Conservation (phyloP, 2,329 filamentous ascomycete species). For the Exophiala alcalophila region DNA sequence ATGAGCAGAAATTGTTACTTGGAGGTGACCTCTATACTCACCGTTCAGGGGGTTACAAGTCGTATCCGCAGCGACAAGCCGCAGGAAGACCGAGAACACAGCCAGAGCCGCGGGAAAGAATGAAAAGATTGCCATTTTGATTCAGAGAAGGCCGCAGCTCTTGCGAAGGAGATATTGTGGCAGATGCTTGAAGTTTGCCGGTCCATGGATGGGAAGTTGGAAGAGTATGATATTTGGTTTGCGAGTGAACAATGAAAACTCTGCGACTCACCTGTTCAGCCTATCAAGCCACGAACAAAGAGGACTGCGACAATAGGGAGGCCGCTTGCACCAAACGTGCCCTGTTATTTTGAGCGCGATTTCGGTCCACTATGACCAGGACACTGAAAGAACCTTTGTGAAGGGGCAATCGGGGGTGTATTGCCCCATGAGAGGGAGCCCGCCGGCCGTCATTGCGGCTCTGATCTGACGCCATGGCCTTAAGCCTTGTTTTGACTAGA, state of each 20-base stretch:
- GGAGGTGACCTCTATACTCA: constrained; percentile 8
- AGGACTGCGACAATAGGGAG: constrained; percentile 10
- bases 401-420: too few relatives aligned
- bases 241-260: constrained; percentile 16
- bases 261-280: background rate
- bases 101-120: constrained; percentile 8
- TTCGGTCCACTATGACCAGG: too few relatives aligned
- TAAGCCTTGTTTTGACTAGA: too few relatives aligned
- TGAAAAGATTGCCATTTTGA: constrained; percentile 9
- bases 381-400: too few relatives aligned
- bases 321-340: constrained; percentile 8
- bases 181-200: too few relatives aligned
- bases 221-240: constrained; percentile 1
- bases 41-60: constrained; percentile 22
- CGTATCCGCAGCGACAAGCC: constrained; percentile 11
- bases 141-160: background rate
- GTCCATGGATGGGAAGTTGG: too few relatives aligned
- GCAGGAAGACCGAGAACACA: background rate
- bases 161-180: constrained; percentile 6
- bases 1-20: background rate
- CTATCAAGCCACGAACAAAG: constrained; percentile 10
- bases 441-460: too few relatives aligned
- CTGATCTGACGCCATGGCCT: too few relatives aligned
- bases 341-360: constrained; percentile 1
- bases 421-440: too few relatives aligned